These are phyloP conservation scores for Fusarium brachygibbosum DNA, from an alignment of 2,329 filamentous ascomycete species.

Conservation along the genomic window DNA sequence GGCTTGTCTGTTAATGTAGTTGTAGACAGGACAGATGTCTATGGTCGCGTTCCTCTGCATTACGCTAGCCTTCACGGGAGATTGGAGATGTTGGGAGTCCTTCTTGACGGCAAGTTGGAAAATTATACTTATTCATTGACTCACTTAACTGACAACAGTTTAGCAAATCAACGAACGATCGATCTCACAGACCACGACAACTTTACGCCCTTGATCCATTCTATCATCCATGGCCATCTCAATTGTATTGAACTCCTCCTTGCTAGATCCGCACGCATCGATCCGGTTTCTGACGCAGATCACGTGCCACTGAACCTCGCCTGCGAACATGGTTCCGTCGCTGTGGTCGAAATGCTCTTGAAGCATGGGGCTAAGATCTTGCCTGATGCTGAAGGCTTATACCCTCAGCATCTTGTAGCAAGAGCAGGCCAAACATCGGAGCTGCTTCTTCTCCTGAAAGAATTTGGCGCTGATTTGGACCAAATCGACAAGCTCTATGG, in stretches of 20 bases:
- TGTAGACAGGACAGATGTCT: conserved; percentile 87
- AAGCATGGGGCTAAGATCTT: conserved; percentile 84
- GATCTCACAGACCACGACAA: conserved; percentile 95
- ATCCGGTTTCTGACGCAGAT: conserved; percentile 87
- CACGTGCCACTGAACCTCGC: conserved; percentile 95
- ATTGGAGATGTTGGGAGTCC: conserved; percentile 82
- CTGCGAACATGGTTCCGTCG: conserved; percentile 90
- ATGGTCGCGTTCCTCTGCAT: conserved; percentile 91
- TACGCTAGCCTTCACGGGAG: conserved; percentile 97
- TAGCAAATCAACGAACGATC: conserved; percentile 79
- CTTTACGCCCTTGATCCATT: conserved; percentile 95
- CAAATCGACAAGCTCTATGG: conserved; percentile 96
- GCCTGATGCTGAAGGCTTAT: conserved; percentile 96
- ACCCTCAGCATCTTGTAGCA: conserved; percentile 96
- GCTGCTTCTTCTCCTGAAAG: conserved; percentile 82
- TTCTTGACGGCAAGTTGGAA: conserved; percentile 70
- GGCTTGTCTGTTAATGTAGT: conserved; percentile 83
- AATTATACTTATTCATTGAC: not conserved
- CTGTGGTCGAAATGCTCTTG: conserved; percentile 87
- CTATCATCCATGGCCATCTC: conserved; percentile 88
- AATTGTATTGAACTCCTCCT: conserved; percentile 85
- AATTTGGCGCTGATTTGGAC: conserved; percentile 89
- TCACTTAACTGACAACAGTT: conserved; percentile 21
- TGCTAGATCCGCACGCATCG: conserved; percentile 82
- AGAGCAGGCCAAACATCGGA: conserved; percentile 86